Evolutionary conservation across 352 stramenopile species (phyloP).

Genomic region (Pythium sukuiense): DNA sequence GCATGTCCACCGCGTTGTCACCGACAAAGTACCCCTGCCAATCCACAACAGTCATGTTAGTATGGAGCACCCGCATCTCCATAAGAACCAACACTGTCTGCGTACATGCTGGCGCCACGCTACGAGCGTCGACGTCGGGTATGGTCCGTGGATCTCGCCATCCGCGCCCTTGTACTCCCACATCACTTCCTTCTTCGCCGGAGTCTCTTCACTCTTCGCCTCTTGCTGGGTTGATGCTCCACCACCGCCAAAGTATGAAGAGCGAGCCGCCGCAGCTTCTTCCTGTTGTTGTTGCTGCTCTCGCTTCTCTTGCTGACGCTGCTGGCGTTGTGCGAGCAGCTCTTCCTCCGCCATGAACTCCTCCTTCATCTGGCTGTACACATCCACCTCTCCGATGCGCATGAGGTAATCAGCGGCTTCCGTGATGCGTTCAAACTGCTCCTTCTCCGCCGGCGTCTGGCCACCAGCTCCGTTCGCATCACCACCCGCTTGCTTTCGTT

Average conservation of each 20-base stretch:
- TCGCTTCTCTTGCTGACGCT: constrained; percentile 7
- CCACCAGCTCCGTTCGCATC: constrained; percentile 8
- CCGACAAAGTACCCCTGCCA: constrained; percentile 76
- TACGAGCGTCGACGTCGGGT: constrained; percentile 69
- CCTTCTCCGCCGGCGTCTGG: constrained; percentile 70
- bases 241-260: constrained; percentile 15
- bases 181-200: constrained; percentile 42
- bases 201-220: constrained; percentile 48
- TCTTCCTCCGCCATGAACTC: constrained; percentile 74
- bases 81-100: too few relatives aligned
- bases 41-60: neutral
- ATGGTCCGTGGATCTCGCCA: constrained; percentile 75
- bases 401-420: constrained; percentile 82
- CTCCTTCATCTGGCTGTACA: constrained; percentile 82
- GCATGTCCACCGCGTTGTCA: constrained; percentile 74
- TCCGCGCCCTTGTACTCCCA: constrained; percentile 82
- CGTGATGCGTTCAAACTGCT: constrained; percentile 78
- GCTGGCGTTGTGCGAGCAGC: constrained; percentile 44
- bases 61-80: neutral
- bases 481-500: constrained; percentile 46
- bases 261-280: constrained; percentile 1
- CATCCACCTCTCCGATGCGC: constrained; percentile 71
- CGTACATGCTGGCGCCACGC: constrained; percentile 74
- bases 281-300: constrained; percentile 18
- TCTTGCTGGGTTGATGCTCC: constrained; percentile 24